A percentile compares a stretch with the other conserved stretches of the same genome.
phyloP scores from a whole-genome alignment of 805 yeast species.

The Metschnikowia chrysomelidarum region DNA sequence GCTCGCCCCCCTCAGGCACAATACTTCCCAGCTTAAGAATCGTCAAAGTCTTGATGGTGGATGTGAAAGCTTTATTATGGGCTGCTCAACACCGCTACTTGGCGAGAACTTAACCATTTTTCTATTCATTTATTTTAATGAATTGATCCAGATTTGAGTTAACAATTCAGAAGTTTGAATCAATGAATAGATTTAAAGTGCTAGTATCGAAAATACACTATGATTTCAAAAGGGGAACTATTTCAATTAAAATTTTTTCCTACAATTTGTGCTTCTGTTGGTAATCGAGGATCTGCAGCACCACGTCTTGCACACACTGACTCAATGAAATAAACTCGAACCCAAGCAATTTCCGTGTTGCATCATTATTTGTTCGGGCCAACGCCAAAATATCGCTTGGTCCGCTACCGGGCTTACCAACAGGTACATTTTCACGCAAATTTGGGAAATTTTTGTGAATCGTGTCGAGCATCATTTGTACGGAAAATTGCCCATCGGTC shows the following conservation, averaged over 20 bases:
- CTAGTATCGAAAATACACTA: neutral
- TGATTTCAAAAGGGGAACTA: neutral
- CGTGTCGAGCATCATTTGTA: slow-evolving; percentile 34
- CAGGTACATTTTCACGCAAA: slow-evolving; percentile 15
- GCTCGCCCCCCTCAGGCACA: too few species aligned
- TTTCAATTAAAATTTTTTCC: neutral
- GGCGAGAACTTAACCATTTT: neutral
- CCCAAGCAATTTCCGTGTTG: slow-evolving; percentile 16
- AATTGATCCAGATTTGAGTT: neutral
- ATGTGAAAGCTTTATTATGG: too few species aligned
- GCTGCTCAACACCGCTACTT: slow-evolving; percentile 3
- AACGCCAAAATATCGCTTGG: slow-evolving; percentile 24
- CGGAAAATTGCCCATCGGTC: slow-evolving; percentile 33
- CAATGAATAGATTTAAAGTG: neutral
- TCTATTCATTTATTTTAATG: neutral
- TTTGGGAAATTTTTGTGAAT: slow-evolving; percentile 33
- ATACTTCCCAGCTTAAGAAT: too few species aligned
- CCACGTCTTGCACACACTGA: slow-evolving; percentile 19
- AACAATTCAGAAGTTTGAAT: neutral
- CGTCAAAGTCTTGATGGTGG: too few species aligned
- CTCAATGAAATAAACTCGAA: slow-evolving; percentile 18
- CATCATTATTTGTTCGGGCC: slow-evolving; percentile 17
- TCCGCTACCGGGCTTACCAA: slow-evolving; percentile 35
- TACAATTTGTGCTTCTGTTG: slow-evolving; percentile 6
- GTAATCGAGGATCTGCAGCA: slow-evolving; percentile 18